A percentile compares a stretch with the other conserved stretches of the same genome.
Evolutionary conservation across 805 yeast species (phyloP).

Genomic region (Teunomyces pallodes): DNA sequence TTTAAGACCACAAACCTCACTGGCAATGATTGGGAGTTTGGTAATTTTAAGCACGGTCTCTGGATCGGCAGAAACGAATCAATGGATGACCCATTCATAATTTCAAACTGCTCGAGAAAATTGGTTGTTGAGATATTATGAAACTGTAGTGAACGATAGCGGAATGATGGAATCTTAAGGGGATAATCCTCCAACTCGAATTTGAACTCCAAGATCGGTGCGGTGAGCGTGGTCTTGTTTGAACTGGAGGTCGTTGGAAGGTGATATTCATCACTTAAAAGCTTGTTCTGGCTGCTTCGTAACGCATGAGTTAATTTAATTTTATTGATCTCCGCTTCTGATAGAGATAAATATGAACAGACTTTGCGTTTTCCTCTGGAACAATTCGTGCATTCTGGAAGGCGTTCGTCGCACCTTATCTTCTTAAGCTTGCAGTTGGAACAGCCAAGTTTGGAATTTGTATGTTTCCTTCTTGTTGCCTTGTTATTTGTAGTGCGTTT

Average conservation of each 20-base stretch:
- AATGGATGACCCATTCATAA: conserved; percentile 6
- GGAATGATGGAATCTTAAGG: conserved; percentile 16
- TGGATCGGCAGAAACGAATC: neutral
- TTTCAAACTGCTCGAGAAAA: conserved; percentile 19
- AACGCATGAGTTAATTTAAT: conserved; percentile 27
- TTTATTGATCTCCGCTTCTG: conserved; percentile 17
- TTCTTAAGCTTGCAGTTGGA: conserved; percentile 30
- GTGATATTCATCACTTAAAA: conserved; percentile 22
- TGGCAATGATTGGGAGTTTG: neutral
- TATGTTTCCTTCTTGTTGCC: conserved; percentile 23
- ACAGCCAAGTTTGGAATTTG: conserved; percentile 31
- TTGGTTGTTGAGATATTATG: conserved; percentile 15
- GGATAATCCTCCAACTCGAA: conserved; percentile 23
- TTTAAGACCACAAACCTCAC: neutral
- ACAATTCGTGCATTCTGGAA: conserved; percentile 29
- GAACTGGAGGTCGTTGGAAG: conserved; percentile 21
- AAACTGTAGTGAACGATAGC: conserved; percentile 23
- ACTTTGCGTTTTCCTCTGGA: conserved; percentile 21
- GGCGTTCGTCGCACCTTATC: conserved; percentile 29
- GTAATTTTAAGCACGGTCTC: neutral
- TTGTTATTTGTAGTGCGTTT: neutral
- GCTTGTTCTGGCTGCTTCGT: conserved; percentile 25
- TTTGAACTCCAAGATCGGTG: conserved; percentile 18
- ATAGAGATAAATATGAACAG: conserved; percentile 25
- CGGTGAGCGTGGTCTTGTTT: neutral